Conservation (phyloP, 768 basidiomycete species). For the Crucibulum laeve region DNA sequence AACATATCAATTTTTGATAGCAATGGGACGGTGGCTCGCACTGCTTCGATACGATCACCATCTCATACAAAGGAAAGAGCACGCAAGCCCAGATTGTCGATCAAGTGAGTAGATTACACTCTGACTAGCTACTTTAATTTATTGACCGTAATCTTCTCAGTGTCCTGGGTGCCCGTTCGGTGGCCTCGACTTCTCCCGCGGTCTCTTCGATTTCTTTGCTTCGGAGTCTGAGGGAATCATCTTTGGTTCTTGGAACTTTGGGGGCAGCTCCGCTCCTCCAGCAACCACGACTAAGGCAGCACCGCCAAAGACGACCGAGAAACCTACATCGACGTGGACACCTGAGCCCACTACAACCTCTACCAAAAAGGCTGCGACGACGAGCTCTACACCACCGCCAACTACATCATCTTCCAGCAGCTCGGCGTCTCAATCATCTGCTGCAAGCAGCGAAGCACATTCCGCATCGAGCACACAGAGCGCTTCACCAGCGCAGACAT, state of each 20-base stretch:
- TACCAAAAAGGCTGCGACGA: neutral
- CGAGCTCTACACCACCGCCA: neutral
- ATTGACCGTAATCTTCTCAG: conserved; percentile 6
- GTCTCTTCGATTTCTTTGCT: conserved; percentile 57
- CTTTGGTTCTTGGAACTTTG: conserved; percentile 51
- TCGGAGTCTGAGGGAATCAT: conserved; percentile 40
- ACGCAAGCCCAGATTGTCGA: conserved; percentile 41
- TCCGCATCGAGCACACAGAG: too few species aligned
- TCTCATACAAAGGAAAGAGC: conserved; percentile 46
- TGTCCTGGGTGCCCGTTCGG: conserved; percentile 45
- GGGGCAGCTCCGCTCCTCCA: conserved; percentile 14
- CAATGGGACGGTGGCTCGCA: conserved; percentile 11
- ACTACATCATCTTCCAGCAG: neutral
- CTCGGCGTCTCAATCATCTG: too few species aligned
- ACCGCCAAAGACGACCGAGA: conserved; percentile 10
- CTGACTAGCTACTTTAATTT: neutral
- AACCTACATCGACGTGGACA: conserved; percentile 9
- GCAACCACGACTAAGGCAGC: conserved; percentile 11
- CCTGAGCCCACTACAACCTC: neutral
- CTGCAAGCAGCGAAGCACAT: too few species aligned
- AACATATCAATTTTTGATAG: neutral
- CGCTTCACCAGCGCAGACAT: too few species aligned
- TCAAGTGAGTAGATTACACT: conserved; percentile 26
- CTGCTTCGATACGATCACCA: conserved; percentile 52
- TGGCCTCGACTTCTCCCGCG: conserved; percentile 58